Evolutionary conservation across 1,139 yeast species (phyloP), one percentile per base, ranked within the genome.

Genomic region (Taphrina confusa): DNA sequence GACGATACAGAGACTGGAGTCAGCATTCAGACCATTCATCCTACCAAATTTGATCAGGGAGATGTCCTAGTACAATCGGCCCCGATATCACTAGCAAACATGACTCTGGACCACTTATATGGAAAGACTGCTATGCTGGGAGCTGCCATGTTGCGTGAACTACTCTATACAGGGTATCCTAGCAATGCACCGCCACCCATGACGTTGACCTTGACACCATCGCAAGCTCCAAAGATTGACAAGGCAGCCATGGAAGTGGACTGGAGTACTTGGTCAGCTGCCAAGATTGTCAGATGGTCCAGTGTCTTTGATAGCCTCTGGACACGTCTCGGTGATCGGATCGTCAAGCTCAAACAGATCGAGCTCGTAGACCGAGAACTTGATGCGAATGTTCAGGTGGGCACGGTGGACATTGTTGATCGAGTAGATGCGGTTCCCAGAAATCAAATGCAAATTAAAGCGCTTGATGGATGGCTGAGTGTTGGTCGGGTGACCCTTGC

Each of bases 11-110:
- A 61, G 28, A 85, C 97, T 0, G 98, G 98, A 0, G 95, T 89
- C 9, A 82, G 97, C 0, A 80, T 94, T 0, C 99, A 92, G 71
- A 87, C 96, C 0, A 72, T 92, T 18, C 96, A 92, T 70, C 96
- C 97, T 0, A 80, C 85, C 0, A 79, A 84, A 68, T 92, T 92
- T 68, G 99, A 92, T 68, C 78, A 75, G 46, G 99, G 99, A 0
- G 76, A 78, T 4, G 79, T 92, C 0, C 70, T 92, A 1, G 71
- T 77, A 66, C 78, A 87, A 0, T 70, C 70, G 0, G 76, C 62
- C 72, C 40, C 62, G 11, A 8, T 27, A 5, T 23, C 67, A 2
- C 20, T 42, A 9, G 55, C 37, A 8, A 30, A 39, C 36, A 65
- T 55, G 18, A 65, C 63, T 2, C 42, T 46, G 23, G 27, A n/a